Evolutionary conservation across 345 rosid species (phyloP).

Genomic region (Adansonia digitata): DNA sequence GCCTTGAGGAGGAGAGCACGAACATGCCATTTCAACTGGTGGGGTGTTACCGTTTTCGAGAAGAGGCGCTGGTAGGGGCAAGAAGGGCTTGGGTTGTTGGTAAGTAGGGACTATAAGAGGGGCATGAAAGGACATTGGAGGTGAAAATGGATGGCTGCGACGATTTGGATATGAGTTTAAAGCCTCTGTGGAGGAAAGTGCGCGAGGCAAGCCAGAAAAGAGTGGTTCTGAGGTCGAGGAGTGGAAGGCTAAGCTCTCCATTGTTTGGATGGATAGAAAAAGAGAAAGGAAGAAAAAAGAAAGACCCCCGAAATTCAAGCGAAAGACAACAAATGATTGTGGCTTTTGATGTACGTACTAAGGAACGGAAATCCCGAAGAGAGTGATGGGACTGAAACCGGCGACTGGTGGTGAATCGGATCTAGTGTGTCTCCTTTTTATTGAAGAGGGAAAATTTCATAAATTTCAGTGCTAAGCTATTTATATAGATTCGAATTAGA

Average conservation of each 20-base stretch:
- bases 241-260: slow-evolving; percentile 69
- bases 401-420: not conserved
- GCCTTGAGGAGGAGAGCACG: slow-evolving; percentile 38
- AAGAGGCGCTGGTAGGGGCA: slow-evolving; percentile 25
- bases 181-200: slow-evolving; percentile 38
- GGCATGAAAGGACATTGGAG: slow-evolving; percentile 20
- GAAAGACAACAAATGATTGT: not conserved
- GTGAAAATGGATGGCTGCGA: slow-evolving; percentile 24
- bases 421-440: not conserved
- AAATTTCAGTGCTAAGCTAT: too few species aligned
- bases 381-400: not conserved
- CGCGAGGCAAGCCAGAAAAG: slow-evolving; percentile 27
- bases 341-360: not conserved
- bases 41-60: slow-evolving; percentile 14
- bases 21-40: not conserved
- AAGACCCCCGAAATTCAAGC: not conserved
- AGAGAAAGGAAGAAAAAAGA: not conserved
- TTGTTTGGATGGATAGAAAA: slow-evolving; percentile 19
- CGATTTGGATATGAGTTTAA: slow-evolving; percentile 35
- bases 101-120: slow-evolving; percentile 20
- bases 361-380: not conserved
- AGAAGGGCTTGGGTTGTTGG: slow-evolving; percentile 16
- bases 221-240: slow-evolving; percentile 42
- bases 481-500: too few species aligned
- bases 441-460: not conserved